Base-by-base conservation (phyloP, 768 basidiomycete genomes). In the Russula sp. region DNA sequence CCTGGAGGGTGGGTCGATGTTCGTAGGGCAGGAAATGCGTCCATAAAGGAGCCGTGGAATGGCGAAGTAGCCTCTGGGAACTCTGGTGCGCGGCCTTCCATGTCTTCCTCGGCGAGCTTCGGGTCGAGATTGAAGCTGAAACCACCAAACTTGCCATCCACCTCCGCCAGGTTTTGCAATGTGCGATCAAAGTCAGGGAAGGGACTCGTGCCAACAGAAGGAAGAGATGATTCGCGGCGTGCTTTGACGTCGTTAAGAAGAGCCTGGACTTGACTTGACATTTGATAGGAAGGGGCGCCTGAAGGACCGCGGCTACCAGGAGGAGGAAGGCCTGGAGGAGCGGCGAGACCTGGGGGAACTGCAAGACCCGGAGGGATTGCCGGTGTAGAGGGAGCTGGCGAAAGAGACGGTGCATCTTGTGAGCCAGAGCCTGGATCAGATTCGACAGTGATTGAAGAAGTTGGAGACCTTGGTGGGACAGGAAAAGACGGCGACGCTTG, bases 111-210 rank as follows among this genome's bases (percentile, higher is more conserved):
- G 7, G 84, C 87, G 32, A 92, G 76, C 66, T 85, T 89, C 32
- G 88, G 87, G 72, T 92, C 91, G 47, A 93, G 75, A 72, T 86
- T 93, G 75, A 95, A 94, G 71, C 86, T 91, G 75, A 94, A 94
- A 9, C 87, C 84, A 36, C 83, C 78, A 68, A 79, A 79, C 56
- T 77, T 82, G 35, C 75, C 81, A 65, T 87, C 87, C 46, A 78
- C 83, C 8, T 79, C 81, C 54, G 81, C 83, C 46, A 93, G 76
- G 51, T 82, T 84, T 69, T 88, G 84, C 48, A 94, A 76, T 20
- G 89, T 92, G 35, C 89, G 83, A 71, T 93, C 92, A 66, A 95
- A 85, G 65, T 95, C 93, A 10, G 93, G 93, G 80, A 95, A 95
- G 11, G 90, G 83, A 71, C 79, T 90, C 38, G 76, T 73, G 49